Base-by-base conservation (phyloP, 1,284 basidiomycete genomes). In the Ustilago curta region DNA sequence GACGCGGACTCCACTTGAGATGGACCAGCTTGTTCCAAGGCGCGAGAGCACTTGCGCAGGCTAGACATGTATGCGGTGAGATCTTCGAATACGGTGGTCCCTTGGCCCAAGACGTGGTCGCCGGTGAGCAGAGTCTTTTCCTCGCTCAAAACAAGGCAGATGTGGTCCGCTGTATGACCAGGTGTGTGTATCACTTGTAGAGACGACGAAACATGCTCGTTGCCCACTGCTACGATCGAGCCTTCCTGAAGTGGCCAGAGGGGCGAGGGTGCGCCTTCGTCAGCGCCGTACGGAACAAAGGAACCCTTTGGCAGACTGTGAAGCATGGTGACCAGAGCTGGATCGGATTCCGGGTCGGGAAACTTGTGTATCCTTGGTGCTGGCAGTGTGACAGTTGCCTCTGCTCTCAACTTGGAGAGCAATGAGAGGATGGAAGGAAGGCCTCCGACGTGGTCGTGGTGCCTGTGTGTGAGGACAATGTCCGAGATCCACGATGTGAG, bases 381-480 rank as follows among this genome's bases (percentile, higher is more conserved):
- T 0, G 85, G 84, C 21, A 78, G 47, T n/a, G 60, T 64, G 19
- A 65, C 61, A 2, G 60, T 76, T 2, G 61, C 64, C 37, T 78
- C 60, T 2, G 59, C 45, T 8, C 84, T 83, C 19, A 84, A 66
- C 29, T 87, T 85, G 21, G 88, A 87, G 1, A 97, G 88, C 48
- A 93, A 88, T 0, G 81, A 80, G 1, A 97, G 88, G 0, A 97
- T 90, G 29, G 88, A 87, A 0, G 89, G 89, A 4, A 97, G 87
- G 3, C 95, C 96, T 7, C 89, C 89, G 58, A 91, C 88, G 78
- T 98, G 96, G 85, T 98, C 96, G 44, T 88, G 87, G 82, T 98
- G 96, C 87, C 91, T 91, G 84, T 98, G 96, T 0, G 94, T 94
- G 49, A 98, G 86, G 77, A 98, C 88, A 80, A 97, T 92, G 83